These are phyloP conservation scores for Coniophora puteana DNA, from an alignment of 1,284 basidiomycete genomes.

Conservation along the genomic window DNA sequence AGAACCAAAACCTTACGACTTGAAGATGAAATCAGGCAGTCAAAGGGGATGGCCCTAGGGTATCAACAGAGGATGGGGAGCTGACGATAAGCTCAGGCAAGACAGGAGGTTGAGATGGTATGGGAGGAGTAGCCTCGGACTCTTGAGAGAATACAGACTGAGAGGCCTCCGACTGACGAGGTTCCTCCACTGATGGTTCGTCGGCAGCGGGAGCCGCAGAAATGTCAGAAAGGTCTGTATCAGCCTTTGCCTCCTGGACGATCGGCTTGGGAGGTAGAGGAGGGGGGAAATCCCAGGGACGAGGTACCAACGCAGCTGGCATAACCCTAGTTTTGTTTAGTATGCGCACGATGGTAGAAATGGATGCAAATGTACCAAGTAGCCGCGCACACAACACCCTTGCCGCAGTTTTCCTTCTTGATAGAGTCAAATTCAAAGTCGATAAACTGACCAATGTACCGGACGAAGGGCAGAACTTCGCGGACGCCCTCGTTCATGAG, in stretches of 20 bases:
- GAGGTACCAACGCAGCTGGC: conserved; percentile 72
- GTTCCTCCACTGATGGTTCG: conserved; percentile 27
- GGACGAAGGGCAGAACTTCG: conserved; percentile 75
- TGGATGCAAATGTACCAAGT: conserved; percentile 58
- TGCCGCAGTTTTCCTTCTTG: conserved; percentile 57
- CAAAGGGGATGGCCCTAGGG: neutral
- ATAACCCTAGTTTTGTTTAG: conserved; percentile 50
- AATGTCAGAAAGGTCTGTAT: conserved; percentile 25
- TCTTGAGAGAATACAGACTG: conserved; percentile 23
- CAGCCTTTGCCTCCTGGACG: conserved; percentile 17
- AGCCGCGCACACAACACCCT: conserved; percentile 79
- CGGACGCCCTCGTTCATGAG: conserved; percentile 66
- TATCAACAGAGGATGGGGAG: conserved; percentile 29
- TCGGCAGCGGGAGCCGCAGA: conserved; percentile 17
- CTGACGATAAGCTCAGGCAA: conserved; percentile 33
- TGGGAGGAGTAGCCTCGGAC: conserved; percentile 18
- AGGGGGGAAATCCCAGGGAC: conserved; percentile 71
- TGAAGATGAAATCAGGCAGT: too few species aligned
- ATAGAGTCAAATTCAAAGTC: conserved; percentile 69
- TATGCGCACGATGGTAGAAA: neutral
- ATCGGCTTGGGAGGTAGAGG: conserved; percentile 25
- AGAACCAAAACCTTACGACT: too few species aligned
- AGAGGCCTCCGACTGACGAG: conserved; percentile 26
- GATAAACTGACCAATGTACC: conserved; percentile 72
- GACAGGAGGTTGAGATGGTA: conserved; percentile 29